Conservation (phyloP, 225 moss, liverwort and hornwort species). For the Physcomitrellopsis africana region DNA sequence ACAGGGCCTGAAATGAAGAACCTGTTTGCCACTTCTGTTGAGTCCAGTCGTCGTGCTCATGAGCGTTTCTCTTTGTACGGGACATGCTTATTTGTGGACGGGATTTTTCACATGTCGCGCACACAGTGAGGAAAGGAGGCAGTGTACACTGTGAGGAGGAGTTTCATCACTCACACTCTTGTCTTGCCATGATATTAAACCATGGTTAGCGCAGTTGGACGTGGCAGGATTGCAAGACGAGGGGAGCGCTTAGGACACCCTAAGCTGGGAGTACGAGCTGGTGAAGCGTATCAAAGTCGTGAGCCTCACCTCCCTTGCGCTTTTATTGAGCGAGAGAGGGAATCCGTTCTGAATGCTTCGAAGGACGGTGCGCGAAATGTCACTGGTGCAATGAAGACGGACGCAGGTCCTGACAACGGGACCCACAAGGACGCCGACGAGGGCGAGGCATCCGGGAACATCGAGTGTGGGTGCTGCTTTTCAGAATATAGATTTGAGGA, state of each 20-base stretch:
- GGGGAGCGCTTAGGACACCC: not conserved
- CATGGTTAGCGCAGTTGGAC: too few species aligned
- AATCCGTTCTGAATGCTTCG: conserved; percentile 31
- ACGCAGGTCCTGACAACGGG: conserved; percentile 9
- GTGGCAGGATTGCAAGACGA: too few species aligned
- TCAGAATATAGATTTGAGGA: conserved; percentile 40
- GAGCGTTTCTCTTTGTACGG: too few species aligned
- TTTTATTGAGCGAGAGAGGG: conserved; percentile 55
- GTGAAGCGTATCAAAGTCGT: conserved; percentile 2
- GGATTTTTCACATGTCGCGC: too few species aligned
- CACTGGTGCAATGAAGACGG: conserved; percentile 14
- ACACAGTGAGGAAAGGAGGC: too few species aligned
- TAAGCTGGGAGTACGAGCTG: conserved; percentile 39
- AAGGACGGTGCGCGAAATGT: conserved; percentile 13
- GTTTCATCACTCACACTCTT: too few species aligned
- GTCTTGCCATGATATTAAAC: too few species aligned
- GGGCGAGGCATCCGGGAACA: conserved; percentile 40
- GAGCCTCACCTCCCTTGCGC: conserved; percentile 29
- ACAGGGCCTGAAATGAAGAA: too few species aligned
- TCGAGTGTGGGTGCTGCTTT: conserved; percentile 86
- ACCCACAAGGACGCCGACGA: conserved; percentile 22
- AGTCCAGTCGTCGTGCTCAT: too few species aligned
- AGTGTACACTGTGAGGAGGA: too few species aligned
- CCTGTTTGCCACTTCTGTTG: too few species aligned
- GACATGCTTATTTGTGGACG: too few species aligned